These are phyloP conservation scores for Kodamaea lidongshanica DNA, from an alignment of 805 yeast species.

Conservation along the genomic window DNA sequence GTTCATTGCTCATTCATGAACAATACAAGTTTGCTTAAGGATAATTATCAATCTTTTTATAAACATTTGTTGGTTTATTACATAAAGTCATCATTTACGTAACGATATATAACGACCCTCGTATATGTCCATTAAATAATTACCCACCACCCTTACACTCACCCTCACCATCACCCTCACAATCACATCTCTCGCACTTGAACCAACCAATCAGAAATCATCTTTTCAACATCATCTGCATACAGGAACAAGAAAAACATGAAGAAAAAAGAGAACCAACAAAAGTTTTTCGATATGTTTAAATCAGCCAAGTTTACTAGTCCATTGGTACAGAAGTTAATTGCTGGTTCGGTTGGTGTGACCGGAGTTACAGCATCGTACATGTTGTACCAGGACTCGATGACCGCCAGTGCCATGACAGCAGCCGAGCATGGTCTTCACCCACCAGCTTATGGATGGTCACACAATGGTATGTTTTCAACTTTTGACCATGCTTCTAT, in stretches of 20 bases:
- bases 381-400: slow-evolving; percentile 73
- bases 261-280: too few species aligned
- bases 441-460: slow-evolving; percentile 89
- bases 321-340: slow-evolving; percentile 39
- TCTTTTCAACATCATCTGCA: too few species aligned
- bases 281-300: slow-evolving; percentile 5
- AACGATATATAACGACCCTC: too few species aligned
- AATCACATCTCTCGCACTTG: not conserved
- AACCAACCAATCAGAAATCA: too few species aligned
- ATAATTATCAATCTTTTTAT: too few species aligned
- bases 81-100: too few species aligned
- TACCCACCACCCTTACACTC: too few species aligned
- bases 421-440: slow-evolving; percentile 99
- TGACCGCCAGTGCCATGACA: slow-evolving; percentile 92
- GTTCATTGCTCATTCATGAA: too few species aligned
- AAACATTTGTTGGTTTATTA: too few species aligned
- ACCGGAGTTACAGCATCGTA: slow-evolving; percentile 79
- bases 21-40: too few species aligned
- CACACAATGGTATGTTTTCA: slow-evolving; percentile 87
- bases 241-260: not conserved
- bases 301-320: slow-evolving; percentile 9
- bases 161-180: slow-evolving; percentile 1
- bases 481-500: slow-evolving; percentile 92
- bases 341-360: slow-evolving; percentile 61
- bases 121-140: too few species aligned